A percentile compares a stretch with the other conserved stretches of the same genome.
Conservation (phyloP, 805 yeast species). For the Hanseniaspora pseudoguilliermondii region DNA sequence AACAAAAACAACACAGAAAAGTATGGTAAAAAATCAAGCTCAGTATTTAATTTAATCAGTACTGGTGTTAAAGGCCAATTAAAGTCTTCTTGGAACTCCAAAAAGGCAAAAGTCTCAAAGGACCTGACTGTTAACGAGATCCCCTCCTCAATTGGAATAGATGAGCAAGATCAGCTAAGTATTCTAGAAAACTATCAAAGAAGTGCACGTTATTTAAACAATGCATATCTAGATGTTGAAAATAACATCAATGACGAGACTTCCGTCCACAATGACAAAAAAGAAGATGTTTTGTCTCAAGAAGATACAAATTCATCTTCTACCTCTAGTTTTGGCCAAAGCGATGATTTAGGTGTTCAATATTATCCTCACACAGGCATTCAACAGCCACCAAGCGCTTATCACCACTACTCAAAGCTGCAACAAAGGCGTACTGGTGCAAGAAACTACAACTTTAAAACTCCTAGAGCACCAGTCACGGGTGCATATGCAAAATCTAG, state of each 20-base stretch:
- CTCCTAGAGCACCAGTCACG: constrained; percentile 23
- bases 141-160: not conserved
- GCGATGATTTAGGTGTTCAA: constrained; percentile 5
- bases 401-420: not conserved
- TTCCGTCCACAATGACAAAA: not conserved
- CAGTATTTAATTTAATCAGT: not conserved
- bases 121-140: not conserved
- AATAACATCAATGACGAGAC: not conserved
- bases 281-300: not conserved
- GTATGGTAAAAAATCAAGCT: not conserved
- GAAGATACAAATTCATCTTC: not conserved
- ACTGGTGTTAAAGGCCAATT: not conserved
- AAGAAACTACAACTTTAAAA: not conserved
- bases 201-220: not conserved
- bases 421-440: not conserved
- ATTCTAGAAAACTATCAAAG: not conserved
- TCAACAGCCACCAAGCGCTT: constrained; percentile 9
- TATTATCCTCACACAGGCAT: constrained; percentile 5
- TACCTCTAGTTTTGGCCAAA: not conserved
- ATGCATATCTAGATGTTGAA: not conserved
- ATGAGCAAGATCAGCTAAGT: not conserved
- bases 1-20: not conserved
- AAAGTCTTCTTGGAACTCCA: not conserved
- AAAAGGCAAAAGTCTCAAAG: not conserved
- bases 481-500: constrained; percentile 18